Percentiles rank a stretch among this genome's conserved stretches.
These are phyloP conservation scores for Multifurca ochricompacta DNA, from an alignment of 768 basidiomycete species.

Conservation along the genomic window DNA sequence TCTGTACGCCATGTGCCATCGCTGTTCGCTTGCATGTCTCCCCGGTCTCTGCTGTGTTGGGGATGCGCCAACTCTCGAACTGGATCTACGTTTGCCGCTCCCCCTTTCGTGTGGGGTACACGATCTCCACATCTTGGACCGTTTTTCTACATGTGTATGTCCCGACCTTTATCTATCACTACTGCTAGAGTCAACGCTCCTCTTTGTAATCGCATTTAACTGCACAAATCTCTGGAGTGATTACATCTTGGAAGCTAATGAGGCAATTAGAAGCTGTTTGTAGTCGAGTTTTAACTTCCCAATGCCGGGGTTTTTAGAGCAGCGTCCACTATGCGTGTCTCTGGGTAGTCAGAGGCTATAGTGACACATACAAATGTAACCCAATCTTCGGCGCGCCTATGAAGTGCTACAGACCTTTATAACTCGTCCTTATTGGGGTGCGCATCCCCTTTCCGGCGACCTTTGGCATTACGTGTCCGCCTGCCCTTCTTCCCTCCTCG, in stretches of 20 bases:
- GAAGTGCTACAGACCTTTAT: not conserved
- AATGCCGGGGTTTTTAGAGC: too few relatives aligned
- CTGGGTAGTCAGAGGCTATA: too few relatives aligned
- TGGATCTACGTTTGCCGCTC: not conserved
- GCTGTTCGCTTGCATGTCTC: constrained; percentile 2
- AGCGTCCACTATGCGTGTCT: too few relatives aligned
- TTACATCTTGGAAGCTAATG: not conserved
- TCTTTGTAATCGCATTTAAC: constrained; percentile 10
- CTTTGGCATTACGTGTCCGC: constrained; percentile 4
- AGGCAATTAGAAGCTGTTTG: too few relatives aligned
- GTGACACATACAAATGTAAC: not conserved
- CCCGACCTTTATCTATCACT: constrained; percentile 1
- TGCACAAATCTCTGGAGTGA: not conserved
- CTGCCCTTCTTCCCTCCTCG: constrained; percentile 17
- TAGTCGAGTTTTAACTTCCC: too few relatives aligned
- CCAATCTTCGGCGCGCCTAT: not conserved
- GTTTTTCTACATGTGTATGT: not conserved
- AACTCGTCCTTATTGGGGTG: constrained; percentile 9
- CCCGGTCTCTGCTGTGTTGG: not conserved
- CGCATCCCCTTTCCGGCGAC: not conserved
- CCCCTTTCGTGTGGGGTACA: not conserved
- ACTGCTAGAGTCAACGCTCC: constrained; percentile 2
- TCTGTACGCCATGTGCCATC: not conserved
- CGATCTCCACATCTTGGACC: not conserved
- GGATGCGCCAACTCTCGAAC: not conserved